These are phyloP conservation scores for Aureobasidium sp. DNA, from an alignment of 2,329 filamentous ascomycete genomes.

Conservation along the genomic window DNA sequence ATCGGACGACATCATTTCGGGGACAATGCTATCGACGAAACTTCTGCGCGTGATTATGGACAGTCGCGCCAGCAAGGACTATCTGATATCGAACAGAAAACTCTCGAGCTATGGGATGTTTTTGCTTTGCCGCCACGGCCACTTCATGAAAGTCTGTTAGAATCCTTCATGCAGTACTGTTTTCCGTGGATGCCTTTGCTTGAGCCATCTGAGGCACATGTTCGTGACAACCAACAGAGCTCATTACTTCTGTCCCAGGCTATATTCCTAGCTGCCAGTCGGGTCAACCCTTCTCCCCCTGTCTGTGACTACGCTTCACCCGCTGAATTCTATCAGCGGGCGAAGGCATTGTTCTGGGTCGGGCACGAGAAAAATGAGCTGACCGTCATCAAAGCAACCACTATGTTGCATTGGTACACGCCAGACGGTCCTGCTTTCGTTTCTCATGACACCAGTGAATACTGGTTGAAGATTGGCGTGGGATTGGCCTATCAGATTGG, in stretches of 20 bases:
- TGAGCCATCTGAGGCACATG: not conserved
- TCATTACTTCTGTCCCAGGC: not conserved
- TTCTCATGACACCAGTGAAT: not conserved
- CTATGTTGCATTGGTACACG: not conserved
- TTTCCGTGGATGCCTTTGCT: not conserved
- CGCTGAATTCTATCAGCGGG: not conserved
- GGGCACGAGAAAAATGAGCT: not conserved
- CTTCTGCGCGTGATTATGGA: not conserved
- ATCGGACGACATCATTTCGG: not conserved
- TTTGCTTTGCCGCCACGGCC: not conserved
- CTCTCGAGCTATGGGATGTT: not conserved
- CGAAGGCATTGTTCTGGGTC: not conserved
- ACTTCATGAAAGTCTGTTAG: not conserved
- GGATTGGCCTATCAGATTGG: not conserved
- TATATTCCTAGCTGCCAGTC: not conserved
- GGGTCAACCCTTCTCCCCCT: not conserved
- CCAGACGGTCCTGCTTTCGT: not conserved
- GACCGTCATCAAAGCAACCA: not conserved
- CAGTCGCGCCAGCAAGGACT: not conserved
- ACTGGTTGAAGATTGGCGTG: not conserved
- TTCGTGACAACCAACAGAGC: not conserved
- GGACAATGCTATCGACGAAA: not conserved
- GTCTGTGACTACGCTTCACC: not conserved
- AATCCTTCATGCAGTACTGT: not conserved
- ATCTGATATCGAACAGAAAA: not conserved